Conservation (phyloP, 139 green algal species). For the Ulvella scutata region DNA sequence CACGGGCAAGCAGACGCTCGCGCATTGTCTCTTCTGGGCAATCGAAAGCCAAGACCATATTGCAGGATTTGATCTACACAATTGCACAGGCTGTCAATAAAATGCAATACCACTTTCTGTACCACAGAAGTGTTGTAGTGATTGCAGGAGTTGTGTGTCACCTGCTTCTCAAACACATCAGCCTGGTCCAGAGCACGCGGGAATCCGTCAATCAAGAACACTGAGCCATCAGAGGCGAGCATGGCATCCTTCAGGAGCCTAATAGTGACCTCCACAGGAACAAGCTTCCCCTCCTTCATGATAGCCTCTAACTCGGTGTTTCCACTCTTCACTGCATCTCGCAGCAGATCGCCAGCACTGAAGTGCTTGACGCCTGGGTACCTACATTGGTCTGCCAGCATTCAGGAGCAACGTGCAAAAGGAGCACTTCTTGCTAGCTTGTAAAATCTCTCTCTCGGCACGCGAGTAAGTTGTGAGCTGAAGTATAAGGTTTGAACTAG, state of each 20-base stretch:
- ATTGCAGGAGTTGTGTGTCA: constrained; percentile 6
- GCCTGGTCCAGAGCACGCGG: constrained; percentile 71
- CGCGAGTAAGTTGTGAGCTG: too few species aligned
- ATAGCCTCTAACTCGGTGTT: constrained; percentile 32
- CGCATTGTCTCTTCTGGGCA: constrained; percentile 49
- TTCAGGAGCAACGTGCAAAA: too few species aligned
- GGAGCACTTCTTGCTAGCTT: too few species aligned
- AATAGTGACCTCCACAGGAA: constrained; percentile 56
- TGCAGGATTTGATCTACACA: constrained; percentile 15
- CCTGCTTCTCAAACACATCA: constrained; percentile 41
- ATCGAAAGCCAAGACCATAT: constrained; percentile 13
- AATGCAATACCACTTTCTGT: not conserved
- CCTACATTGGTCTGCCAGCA: too few species aligned
- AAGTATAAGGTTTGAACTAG: too few species aligned
- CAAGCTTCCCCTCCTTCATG: constrained; percentile 71
- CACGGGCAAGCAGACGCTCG: constrained; percentile 71
- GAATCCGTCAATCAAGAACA: constrained; percentile 89
- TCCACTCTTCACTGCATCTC: constrained; percentile 48
- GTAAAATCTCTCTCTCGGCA: too few species aligned
- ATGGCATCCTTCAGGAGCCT: constrained; percentile 56
- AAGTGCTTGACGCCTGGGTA: not conserved
- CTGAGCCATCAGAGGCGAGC: constrained; percentile 24
- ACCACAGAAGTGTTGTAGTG: not conserved
- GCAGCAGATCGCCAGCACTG: constrained; percentile 50
- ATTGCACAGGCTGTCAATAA: not conserved